Evolutionary conservation across 352 stramenopile genomes (phyloP), one percentile per base, ranked within the genome.

Genomic region (Globisporangium abappressorium): DNA sequence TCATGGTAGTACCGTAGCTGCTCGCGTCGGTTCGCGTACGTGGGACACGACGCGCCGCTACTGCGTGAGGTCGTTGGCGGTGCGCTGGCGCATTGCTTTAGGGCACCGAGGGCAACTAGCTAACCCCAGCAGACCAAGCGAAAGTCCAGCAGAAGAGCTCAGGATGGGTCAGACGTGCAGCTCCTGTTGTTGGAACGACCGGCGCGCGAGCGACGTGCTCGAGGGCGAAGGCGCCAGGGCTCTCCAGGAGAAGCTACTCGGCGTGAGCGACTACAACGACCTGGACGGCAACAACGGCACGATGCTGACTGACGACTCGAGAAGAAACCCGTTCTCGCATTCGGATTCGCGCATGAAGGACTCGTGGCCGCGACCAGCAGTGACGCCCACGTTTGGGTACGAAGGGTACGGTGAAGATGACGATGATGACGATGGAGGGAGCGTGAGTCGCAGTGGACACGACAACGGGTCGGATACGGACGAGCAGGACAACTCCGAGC

Each of bases 161-260:
- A 34, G 15, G 0, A 74, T 71, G 81, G 78, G 81, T 51, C 73
- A 72, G 74, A 73, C 70, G 33, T 73, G 62, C 43, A 82, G 77
- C 56, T 70, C 60, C 4, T 91, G 74, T 55, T 90, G 70, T 53
- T 72, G 71, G 30, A 76, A 75, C n/a, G 70, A 75, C 14, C 70
- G 70, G 53, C 78, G 73, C 7, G 62, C 60, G 30, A 81, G 64
- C 46, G 64, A 78, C 1, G 76, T 84, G 18, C 54, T 78, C 9
- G 56, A 72, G 22, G 76, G 87, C 57, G 38, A 54, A 34, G 49
- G 41, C n/a, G 33, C 43, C 18, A 76, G 75, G 0, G 70, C 77
- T 28, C 71, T 92, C 9, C 71, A 87, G 30, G 74, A 87, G 41
- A 89, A 90, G 64, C 62, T 92, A 8, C 68, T 92, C 15, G 79